Conservation (phyloP, 331 rosid genomes). For the Cydonia oblonga region DNA sequence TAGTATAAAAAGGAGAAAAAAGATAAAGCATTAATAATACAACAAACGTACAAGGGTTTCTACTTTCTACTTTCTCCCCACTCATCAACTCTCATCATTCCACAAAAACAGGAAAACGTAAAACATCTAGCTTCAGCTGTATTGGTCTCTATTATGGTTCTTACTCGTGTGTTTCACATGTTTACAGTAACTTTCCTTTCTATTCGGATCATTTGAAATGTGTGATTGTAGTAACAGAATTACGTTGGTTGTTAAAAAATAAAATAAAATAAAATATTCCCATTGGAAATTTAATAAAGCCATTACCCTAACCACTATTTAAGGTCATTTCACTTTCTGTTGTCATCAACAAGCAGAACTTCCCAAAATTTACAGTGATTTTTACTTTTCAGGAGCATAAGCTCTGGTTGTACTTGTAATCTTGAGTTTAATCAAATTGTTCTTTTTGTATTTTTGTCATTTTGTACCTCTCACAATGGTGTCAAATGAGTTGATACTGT, state of each 20-base stretch:
- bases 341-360: background rate
- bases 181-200: background rate
- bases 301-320: background rate
- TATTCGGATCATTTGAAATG: background rate
- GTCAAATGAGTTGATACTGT: background rate
- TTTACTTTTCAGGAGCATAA: background rate
- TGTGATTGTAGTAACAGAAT: background rate
- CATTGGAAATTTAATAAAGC: background rate
- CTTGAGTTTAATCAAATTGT: background rate
- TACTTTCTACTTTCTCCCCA: background rate
- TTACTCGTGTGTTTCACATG: background rate
- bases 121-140: no score
- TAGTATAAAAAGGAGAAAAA: background rate
- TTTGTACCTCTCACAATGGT: background rate
- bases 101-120: background rate
- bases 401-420: background rate
- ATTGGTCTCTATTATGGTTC: background rate
- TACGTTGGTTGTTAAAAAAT: background rate
- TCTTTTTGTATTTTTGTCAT: background rate
- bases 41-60: background rate
- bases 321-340: background rate
- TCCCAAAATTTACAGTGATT: background rate
- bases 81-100: background rate
- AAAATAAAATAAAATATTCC: background rate
- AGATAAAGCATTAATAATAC: background rate